phyloP scores from a whole-genome alignment of 179 eudicot species.

The Beta macrorhiza region DNA sequence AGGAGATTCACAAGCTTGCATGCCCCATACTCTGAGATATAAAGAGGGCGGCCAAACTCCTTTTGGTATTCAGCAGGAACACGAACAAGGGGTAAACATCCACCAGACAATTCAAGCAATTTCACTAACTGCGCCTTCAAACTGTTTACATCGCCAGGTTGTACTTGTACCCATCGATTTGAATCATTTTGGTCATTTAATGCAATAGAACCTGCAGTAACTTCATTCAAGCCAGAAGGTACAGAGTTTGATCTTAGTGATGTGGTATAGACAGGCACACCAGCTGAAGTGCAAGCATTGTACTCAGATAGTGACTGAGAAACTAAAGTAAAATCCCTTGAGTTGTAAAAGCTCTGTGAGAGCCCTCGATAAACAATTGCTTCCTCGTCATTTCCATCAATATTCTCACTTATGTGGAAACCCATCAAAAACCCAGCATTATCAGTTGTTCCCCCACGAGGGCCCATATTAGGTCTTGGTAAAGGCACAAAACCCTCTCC shows the following conservation, averaged over 20 bases:
- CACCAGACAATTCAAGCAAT: slow-evolving; percentile 71
- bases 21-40: slow-evolving; percentile 73
- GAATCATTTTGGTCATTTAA: slow-evolving; percentile 38
- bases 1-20: slow-evolving; percentile 74
- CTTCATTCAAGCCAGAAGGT: slow-evolving; percentile 54
- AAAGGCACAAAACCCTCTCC: slow-evolving; percentile 87
- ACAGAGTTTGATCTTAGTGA: slow-evolving; percentile 53
- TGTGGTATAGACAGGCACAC: slow-evolving; percentile 40
- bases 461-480: slow-evolving; percentile 32
- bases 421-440: slow-evolving; percentile 45
- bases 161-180: slow-evolving; percentile 49
- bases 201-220: slow-evolving; percentile 20
- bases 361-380: slow-evolving; percentile 75
- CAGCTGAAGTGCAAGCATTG: slow-evolving; percentile 36
- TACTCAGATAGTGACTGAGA: slow-evolving; percentile 53
- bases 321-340: slow-evolving; percentile 45
- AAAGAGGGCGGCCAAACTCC: slow-evolving; percentile 74
- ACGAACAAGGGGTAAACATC: slow-evolving; percentile 62
- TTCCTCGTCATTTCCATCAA: slow-evolving; percentile 71
- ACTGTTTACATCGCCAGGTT: slow-evolving; percentile 80
- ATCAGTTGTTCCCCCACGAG: slow-evolving; percentile 42
- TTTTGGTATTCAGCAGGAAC: slow-evolving; percentile 77
- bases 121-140: slow-evolving; percentile 75
- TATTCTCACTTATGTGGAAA: slow-evolving; percentile 42
- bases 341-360: slow-evolving; percentile 47